Evolutionary conservation across 495 filamentous ascomycete species (phyloP).

Genomic region (Viridothelium virens): DNA sequence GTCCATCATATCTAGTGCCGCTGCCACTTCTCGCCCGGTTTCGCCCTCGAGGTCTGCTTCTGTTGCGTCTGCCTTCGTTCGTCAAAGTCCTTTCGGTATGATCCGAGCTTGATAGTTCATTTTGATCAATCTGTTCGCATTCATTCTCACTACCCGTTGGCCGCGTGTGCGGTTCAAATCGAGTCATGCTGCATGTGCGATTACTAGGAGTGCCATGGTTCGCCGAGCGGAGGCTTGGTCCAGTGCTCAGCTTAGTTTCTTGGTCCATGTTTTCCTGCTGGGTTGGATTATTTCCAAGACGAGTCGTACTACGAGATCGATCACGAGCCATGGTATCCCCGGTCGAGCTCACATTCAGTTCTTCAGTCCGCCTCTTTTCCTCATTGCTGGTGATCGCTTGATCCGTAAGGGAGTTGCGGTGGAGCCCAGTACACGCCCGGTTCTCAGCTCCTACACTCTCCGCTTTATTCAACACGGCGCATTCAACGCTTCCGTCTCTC

Average conservation of each 20-base stretch:
- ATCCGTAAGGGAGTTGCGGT: not conserved
- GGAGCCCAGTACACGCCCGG: not conserved
- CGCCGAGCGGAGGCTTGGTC: not conserved
- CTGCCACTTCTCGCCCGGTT: not conserved
- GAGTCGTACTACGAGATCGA: not conserved
- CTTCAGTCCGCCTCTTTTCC: not conserved
- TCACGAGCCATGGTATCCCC: not conserved
- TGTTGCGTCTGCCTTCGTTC: not conserved
- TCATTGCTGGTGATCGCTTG: not conserved
- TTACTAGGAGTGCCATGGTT: not conserved
- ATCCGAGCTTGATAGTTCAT: not conserved
- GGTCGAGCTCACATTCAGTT: not conserved
- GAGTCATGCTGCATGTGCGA: not conserved
- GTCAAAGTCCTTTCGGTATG: not conserved
- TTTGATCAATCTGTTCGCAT: not conserved
- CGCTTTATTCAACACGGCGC: not conserved
- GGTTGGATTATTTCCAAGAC: not conserved
- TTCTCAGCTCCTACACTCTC: not conserved
- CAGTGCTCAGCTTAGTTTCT: not conserved
- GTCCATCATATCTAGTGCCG: too few species aligned
- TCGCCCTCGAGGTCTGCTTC: not conserved
- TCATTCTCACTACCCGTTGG: not conserved
- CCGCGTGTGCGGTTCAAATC: not conserved
- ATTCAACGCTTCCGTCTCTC: not conserved
- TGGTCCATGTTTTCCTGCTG: not conserved